phyloP scores from a whole-genome alignment of 768 basidiomycete genomes.

The Mycena chlorophos region DNA sequence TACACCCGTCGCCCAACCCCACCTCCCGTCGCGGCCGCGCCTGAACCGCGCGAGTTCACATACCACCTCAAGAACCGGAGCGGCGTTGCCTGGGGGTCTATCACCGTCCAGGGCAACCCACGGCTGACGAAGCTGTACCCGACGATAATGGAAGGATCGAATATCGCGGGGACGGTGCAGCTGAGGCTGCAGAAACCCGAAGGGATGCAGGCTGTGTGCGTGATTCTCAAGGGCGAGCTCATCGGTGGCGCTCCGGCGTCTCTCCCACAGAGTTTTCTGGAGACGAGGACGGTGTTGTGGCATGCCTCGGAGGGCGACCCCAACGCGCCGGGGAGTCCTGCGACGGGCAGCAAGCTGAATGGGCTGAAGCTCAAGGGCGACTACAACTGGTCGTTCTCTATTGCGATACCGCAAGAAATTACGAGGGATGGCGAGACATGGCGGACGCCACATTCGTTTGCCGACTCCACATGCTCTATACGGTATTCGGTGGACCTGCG shows the following conservation, averaged over 20 bases:
- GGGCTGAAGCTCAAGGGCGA: constrained; percentile 15
- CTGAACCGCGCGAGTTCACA: constrained; percentile 7
- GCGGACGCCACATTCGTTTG: constrained; percentile 15
- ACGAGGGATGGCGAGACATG: constrained; percentile 10
- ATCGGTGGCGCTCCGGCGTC: background rate
- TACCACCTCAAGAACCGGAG: constrained; percentile 14
- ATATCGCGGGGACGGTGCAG: constrained; percentile 3
- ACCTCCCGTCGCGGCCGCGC: background rate
- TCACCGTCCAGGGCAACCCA: constrained; percentile 13
- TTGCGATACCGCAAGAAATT: constrained; percentile 3
- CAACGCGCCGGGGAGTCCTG: constrained; percentile 2
- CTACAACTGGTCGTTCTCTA: constrained; percentile 15
- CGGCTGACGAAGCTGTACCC: constrained; percentile 10
- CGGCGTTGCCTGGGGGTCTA: constrained; percentile 11
- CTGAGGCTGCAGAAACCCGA: constrained; percentile 8
- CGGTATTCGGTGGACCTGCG: constrained; percentile 15
- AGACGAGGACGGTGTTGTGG: constrained; percentile 13
- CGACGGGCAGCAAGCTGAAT: background rate
- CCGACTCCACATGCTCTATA: constrained; percentile 13
- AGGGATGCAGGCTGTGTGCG: constrained; percentile 15
- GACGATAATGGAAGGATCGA: constrained; percentile 12
- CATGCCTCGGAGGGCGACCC: constrained; percentile 15
- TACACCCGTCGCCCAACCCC: constrained; percentile 16
- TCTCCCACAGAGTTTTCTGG: constrained; percentile 5
- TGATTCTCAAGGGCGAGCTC: constrained; percentile 17